A percentile compares a stretch with the other conserved stretches of the same genome.
Evolutionary conservation across 192 early-diverging fungal genomes (phyloP).

Genomic region (Spizellomyces punctatus): DNA sequence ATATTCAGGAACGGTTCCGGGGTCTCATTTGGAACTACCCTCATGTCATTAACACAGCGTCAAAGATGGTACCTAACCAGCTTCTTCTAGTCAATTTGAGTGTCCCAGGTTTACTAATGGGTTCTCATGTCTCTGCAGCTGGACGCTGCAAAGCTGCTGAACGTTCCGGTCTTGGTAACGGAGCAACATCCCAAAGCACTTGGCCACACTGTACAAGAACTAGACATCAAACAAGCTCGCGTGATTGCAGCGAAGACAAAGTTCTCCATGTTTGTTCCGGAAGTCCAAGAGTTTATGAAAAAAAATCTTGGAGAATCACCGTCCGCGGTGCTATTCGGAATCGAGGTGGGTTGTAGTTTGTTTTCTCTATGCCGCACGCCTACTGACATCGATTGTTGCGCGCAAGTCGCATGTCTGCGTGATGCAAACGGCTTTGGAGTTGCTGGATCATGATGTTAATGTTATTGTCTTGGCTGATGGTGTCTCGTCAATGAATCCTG

Average conservation of each 20-base stretch:
- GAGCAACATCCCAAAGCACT: slow-evolving; percentile 83
- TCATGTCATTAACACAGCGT: slow-evolving; percentile 76
- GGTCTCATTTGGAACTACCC: slow-evolving; percentile 79
- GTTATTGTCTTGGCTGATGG: slow-evolving; percentile 93
- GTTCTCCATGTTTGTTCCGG: slow-evolving; percentile 85
- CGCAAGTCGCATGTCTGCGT: slow-evolving; percentile 87
- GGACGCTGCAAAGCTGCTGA: slow-evolving; percentile 69
- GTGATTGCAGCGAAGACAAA: slow-evolving; percentile 74
- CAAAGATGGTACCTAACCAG: slow-evolving; percentile 74
- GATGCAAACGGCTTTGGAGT: slow-evolving; percentile 89
- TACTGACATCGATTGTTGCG: slow-evolving; percentile 20
- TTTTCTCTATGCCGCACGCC: no score
- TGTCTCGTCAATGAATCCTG: slow-evolving; percentile 80
- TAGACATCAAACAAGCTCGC: slow-evolving; percentile 69
- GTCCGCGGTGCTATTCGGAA: slow-evolving; percentile 85
- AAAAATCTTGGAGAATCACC: slow-evolving; percentile 47
- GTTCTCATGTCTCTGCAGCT: slow-evolving; percentile 44
- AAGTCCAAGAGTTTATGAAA: slow-evolving; percentile 58
- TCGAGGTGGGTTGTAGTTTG: slow-evolving; percentile 50
- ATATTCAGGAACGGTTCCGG: slow-evolving; percentile 79
- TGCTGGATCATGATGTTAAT: slow-evolving; percentile 73
- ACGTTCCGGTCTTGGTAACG: slow-evolving; percentile 86
- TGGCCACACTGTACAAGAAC: slow-evolving; percentile 74
- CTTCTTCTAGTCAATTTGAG: no score
- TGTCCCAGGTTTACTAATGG: not conserved